phyloP scores from a whole-genome alignment of 441 rosid genomes.

The Pelargonium cotyledonis region DNA sequence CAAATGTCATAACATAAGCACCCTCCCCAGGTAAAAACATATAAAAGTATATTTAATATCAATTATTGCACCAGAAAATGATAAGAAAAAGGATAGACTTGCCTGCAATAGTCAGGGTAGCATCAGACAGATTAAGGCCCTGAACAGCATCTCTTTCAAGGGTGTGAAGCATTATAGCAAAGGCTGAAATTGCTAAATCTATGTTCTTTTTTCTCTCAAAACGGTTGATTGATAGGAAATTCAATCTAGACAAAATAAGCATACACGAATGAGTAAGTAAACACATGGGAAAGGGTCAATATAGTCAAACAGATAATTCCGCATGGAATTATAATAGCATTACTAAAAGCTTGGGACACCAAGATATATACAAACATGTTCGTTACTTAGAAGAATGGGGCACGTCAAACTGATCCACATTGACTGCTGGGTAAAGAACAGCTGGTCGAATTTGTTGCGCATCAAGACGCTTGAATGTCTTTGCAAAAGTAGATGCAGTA shows the following conservation, averaged over 20 bases:
- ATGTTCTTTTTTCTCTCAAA: slow-evolving; percentile 84
- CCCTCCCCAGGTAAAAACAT: not conserved
- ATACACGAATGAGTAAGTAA: slow-evolving; percentile 3
- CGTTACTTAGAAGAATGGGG: slow-evolving; percentile 53
- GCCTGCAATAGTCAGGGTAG: slow-evolving; percentile 66
- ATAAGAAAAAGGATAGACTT: slow-evolving; percentile 19
- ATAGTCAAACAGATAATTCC: not conserved
- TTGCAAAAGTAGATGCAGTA: slow-evolving; percentile 75
- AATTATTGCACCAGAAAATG: not conserved
- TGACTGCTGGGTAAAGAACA: slow-evolving; percentile 87
- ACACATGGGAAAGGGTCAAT: not conserved
- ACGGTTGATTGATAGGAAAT: slow-evolving; percentile 73
- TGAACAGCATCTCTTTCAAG: slow-evolving; percentile 29
- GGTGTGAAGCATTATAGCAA: slow-evolving; percentile 49
- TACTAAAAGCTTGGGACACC: slow-evolving; percentile 19
- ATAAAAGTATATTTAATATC: not conserved
- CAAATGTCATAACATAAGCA: not conserved
- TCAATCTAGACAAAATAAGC: slow-evolving; percentile 43
- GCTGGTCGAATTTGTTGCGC: slow-evolving; percentile 61
- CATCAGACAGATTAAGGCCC: slow-evolving; percentile 27
- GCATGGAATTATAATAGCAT: slow-evolving; percentile 8
- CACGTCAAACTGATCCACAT: slow-evolving; percentile 60
- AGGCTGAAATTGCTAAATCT: slow-evolving; percentile 67
- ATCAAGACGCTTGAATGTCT: slow-evolving; percentile 71
- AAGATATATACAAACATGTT: slow-evolving; percentile 30